Percentiles rank a stretch among this genome's conserved stretches.
Conservation (phyloP, 2,329 filamentous ascomycete genomes). For the Penicillium sp. region DNA sequence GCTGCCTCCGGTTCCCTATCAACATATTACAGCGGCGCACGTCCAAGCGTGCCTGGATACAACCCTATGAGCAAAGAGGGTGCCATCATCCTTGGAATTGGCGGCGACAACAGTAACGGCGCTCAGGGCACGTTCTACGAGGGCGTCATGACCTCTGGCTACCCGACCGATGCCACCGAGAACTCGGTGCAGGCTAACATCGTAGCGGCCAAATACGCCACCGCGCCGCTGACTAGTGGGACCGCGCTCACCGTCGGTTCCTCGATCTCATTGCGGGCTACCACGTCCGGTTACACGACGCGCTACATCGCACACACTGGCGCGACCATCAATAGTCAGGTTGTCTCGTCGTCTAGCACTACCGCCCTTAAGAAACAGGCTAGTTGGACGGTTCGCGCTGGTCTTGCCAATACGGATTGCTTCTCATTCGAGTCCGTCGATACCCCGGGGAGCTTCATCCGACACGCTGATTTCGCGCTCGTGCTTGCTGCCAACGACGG, state of each 20-base stretch:
- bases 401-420: constrained; percentile 57
- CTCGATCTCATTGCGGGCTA: constrained; percentile 54
- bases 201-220: constrained; percentile 56
- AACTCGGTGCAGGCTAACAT: constrained; percentile 59
- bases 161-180: constrained; percentile 59
- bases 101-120: constrained; percentile 62
- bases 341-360: constrained; percentile 52
- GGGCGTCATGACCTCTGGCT: constrained; percentile 62
- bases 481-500: constrained; percentile 52
- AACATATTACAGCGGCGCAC: constrained; percentile 58
- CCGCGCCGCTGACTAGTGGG: constrained; percentile 49
- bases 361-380: constrained; percentile 51
- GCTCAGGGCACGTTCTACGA: constrained; percentile 65
- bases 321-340: constrained; percentile 53
- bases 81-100: constrained; percentile 66
- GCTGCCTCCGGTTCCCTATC: constrained; percentile 54
- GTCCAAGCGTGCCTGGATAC: constrained; percentile 55
- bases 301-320: constrained; percentile 56
- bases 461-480: constrained; percentile 56
- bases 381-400: constrained; percentile 54
- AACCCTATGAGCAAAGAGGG: constrained; percentile 64
- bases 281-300: constrained; percentile 53
- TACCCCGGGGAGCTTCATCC: constrained; percentile 57
- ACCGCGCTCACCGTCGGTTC: constrained; percentile 48
- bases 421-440: constrained; percentile 61